phyloP scores from a whole-genome alignment of 2,329 filamentous ascomycete genomes.

The Verruconis gallopava region DNA sequence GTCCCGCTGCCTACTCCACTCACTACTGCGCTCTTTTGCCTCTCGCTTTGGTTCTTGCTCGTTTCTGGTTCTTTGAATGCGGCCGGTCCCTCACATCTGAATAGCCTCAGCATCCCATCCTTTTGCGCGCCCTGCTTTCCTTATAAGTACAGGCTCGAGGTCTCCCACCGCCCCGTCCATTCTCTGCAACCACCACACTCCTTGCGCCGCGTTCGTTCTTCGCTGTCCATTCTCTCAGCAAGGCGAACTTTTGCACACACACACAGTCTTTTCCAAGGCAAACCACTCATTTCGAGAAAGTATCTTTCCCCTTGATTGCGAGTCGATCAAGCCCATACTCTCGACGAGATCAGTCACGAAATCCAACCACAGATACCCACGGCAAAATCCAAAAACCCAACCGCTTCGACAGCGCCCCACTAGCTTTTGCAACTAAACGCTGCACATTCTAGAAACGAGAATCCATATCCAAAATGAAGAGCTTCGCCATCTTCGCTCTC shows the following conservation, averaged over 20 bases:
- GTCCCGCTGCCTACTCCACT: no score
- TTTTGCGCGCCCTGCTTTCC: no score
- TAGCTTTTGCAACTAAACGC: background rate
- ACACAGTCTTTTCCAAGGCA: conserved; percentile 5
- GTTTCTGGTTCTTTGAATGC: no score
- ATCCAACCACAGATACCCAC: background rate
- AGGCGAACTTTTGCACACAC: no score
- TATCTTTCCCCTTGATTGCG: conserved; percentile 2
- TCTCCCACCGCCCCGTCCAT: conserved; percentile 2
- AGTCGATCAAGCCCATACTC: background rate
- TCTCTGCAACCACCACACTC: conserved; percentile 1
- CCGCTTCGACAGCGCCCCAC: background rate
- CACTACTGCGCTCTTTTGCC: no score
- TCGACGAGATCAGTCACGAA: background rate
- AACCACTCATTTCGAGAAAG: conserved; percentile 2
- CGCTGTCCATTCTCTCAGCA: conserved; percentile 3
- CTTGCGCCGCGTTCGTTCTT: background rate
- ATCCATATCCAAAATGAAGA: conserved; percentile 1
- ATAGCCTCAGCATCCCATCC: no score
- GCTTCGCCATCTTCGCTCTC: conserved; percentile 4
- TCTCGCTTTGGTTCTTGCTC: no score
- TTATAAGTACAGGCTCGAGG: conserved; percentile 8
- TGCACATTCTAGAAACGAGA: background rate
- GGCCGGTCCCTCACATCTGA: no score
- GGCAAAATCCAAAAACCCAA: conserved; percentile 1